A percentile compares a stretch with the other conserved stretches of the same genome.
phyloP scores from a whole-genome alignment of 805 yeast species.

The Pichia eremophila region DNA sequence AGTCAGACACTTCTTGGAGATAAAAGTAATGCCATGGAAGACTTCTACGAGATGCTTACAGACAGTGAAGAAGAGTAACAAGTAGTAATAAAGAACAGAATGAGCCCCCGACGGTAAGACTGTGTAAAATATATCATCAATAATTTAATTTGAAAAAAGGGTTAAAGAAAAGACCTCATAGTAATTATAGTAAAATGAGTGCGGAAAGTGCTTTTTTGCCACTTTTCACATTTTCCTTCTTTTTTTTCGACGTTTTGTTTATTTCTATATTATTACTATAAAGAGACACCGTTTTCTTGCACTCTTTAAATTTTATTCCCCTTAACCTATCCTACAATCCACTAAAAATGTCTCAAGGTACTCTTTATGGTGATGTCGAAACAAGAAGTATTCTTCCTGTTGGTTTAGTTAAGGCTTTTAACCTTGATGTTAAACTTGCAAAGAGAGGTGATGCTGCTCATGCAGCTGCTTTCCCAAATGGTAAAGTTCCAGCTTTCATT shows the following conservation, averaged over 20 bases:
- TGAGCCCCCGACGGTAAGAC: too few relatives aligned
- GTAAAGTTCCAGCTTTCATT: constrained; percentile 56
- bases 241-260: background rate
- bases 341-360: constrained; percentile 26
- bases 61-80: too few relatives aligned
- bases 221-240: too few relatives aligned
- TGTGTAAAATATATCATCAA: too few relatives aligned
- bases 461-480: constrained; percentile 52
- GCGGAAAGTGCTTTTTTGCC: too few relatives aligned
- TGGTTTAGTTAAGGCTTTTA: constrained; percentile 45
- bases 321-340: background rate
- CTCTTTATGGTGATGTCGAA: constrained; percentile 24
- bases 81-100: too few relatives aligned
- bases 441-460: constrained; percentile 23
- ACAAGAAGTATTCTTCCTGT: constrained; percentile 26
- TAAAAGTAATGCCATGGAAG: too few relatives aligned
- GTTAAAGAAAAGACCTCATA: too few relatives aligned
- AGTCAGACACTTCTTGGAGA: too few relatives aligned
- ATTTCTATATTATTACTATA: background rate
- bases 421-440: constrained; percentile 41
- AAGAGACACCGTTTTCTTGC: background rate
- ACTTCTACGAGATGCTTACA: too few relatives aligned
- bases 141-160: too few relatives aligned
- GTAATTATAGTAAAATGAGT: too few relatives aligned
- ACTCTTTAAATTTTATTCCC: background rate